phyloP scores from a whole-genome alignment of 768 basidiomycete genomes.

The Tylopilus plumbeoviolaceoides region DNA sequence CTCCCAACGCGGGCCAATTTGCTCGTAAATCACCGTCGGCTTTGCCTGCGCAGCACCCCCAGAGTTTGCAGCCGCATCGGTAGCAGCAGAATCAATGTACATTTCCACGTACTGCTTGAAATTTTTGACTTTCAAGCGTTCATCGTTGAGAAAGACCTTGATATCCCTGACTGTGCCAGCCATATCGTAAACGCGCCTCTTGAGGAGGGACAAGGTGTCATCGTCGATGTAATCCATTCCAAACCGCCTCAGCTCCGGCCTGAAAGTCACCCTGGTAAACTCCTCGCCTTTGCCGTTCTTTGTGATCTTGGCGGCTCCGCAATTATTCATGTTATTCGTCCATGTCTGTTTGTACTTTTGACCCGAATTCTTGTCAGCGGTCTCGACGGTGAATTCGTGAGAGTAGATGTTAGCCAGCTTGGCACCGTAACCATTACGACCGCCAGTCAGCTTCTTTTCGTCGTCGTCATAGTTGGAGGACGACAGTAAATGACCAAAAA shows the following conservation, averaged over 20 bases:
- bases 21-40: conserved; percentile 78
- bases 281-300: conserved; percentile 86
- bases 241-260: conserved; percentile 87
- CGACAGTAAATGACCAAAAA: conserved; percentile 92
- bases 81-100: conserved; percentile 77
- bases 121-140: conserved; percentile 85
- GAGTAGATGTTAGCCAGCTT: conserved; percentile 99
- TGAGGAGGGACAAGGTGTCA: conserved; percentile 83
- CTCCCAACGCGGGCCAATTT: conserved; percentile 83
- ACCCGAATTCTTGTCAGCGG: conserved; percentile 78
- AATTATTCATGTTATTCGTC: conserved; percentile 88
- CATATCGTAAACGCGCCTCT: conserved; percentile 95
- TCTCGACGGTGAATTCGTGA: conserved; percentile 91
- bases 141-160: conserved; percentile 92
- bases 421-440: conserved; percentile 97
- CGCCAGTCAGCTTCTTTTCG: conserved; percentile 97
- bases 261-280: conserved; percentile 90
- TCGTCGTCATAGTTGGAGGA: conserved; percentile 98
- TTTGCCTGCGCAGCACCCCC: conserved; percentile 80
- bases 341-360: conserved; percentile 97
- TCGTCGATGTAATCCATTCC: conserved; percentile 90
- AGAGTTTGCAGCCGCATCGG: conserved; percentile 61
- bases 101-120: conserved; percentile 98
- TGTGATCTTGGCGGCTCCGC: conserved; percentile 88
- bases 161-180: conserved; percentile 92